Base-by-base conservation (phyloP, 202 grass and related monocot genomes). In the Hordeum pubiflorum region DNA sequence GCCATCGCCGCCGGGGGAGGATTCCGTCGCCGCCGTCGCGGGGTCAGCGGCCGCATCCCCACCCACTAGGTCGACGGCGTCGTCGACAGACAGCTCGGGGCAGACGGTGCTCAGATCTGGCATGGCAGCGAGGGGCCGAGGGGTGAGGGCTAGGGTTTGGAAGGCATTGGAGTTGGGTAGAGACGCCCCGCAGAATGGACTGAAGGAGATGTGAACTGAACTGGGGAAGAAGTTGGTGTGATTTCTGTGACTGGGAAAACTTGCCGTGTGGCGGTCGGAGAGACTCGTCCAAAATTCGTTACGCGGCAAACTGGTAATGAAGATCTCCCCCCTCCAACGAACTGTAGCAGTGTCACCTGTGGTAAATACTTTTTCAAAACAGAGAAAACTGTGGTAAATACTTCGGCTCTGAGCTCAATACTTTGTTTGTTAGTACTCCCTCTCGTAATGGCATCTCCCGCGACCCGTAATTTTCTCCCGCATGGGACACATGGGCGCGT, bases 101-200 rank as follows among this genome's bases (percentile, higher is more conserved):
- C n/a, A 67, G 66, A 76, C 69, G 21, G 76, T 90, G 69, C 83
- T 80, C 79, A 90, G 83, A 83, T 90, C 84, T 65, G 80, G 80
- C 88, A 90, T 90, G 70, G 84, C 75, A 52, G 26, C 40, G 59
- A 44, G 26, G 29, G 14, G 37, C 32, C 39, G 50, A 44, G 34
- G 21, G 13, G 36, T 52, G 46, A 2, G 80, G 14, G 58, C 44
- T 89, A 86, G 75, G 83, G 83, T 79, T 77, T 78, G 75, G 80
- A 64, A 69, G 44, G 52, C 86, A 88, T 88, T 60, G 86, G 60
- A 58, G 76, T 69, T 48, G 81, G 81, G 63, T 64, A 32, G 81
- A 69, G 67, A 0, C 74, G 50, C 50, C 17, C 17, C 15, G 7
- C 50, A 54, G 17, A 54, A 54, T 54, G 50, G 50, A 54, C 48